A percentile compares a stretch with the other conserved stretches of the same genome.
Evolutionary conservation across 2,329 filamentous ascomycete genomes (phyloP).

Genomic region (Endothia cerciana): DNA sequence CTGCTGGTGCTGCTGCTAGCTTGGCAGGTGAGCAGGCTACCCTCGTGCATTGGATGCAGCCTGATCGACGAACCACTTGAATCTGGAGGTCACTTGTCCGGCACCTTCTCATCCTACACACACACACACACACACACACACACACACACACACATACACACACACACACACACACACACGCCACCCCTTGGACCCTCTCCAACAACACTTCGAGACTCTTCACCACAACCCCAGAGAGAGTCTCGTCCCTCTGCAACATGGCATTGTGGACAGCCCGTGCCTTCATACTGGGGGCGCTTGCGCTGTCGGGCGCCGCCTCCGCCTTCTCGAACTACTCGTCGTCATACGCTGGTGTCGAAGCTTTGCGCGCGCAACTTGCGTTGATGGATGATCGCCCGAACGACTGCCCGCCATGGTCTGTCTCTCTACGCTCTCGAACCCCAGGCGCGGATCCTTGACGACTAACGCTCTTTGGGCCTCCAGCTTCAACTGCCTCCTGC

Average conservation of each 20-base stretch:
- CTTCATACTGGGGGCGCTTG: conserved; percentile 46
- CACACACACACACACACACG: no score
- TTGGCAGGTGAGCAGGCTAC: not conserved
- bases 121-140: no score
- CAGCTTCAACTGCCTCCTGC: conserved; percentile 97
- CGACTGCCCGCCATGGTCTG: conserved; percentile 78
- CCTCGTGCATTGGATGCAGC: not conserved
- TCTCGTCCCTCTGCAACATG: conserved; percentile 40
- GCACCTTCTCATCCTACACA: not conserved
- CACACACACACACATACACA: no score
- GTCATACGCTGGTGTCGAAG: conserved; percentile 46
- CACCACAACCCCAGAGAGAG: conserved; percentile 7
- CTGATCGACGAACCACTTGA: not conserved
- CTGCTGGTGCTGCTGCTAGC: not conserved
- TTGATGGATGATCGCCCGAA: conserved; percentile 74
- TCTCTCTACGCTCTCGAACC: not conserved
- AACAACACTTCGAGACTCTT: conserved; percentile 10
- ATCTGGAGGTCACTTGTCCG: not conserved
- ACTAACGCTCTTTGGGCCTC: conserved; percentile 30
- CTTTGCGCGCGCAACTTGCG: conserved; percentile 67
- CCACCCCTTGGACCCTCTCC: conserved; percentile 7
- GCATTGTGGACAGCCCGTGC: conserved; percentile 43
- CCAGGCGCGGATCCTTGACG: not conserved
- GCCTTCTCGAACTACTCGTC: conserved; percentile 61
- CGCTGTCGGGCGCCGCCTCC: conserved; percentile 45